Percentiles rank a stretch among this genome's conserved stretches.
Evolutionary conservation across 768 basidiomycete species (phyloP).

Genomic region (Thelephora aurantiotincta): DNA sequence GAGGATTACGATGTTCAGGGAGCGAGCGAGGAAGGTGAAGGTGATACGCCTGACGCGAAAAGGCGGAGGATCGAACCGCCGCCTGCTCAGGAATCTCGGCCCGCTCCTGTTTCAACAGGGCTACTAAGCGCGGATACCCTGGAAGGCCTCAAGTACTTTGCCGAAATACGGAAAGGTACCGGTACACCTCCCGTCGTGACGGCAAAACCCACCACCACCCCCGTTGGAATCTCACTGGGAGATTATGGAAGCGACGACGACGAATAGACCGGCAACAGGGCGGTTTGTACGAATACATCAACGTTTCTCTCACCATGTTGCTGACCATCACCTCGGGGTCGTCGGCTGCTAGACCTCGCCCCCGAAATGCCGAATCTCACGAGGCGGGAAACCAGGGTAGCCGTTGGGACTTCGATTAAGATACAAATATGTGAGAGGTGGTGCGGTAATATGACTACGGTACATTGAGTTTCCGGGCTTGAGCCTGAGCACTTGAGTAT

Average conservation of each 20-base stretch:
- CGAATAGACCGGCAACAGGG: conserved; percentile 9
- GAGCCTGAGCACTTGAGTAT: no score
- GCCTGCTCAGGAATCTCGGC: conserved; percentile 15
- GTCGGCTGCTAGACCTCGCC: no score
- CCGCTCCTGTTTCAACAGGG: conserved; percentile 22
- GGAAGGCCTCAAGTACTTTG: conserved; percentile 83
- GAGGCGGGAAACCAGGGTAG: no score
- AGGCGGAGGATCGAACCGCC: conserved; percentile 9
- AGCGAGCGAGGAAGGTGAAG: conserved; percentile 25
- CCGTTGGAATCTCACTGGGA: conserved; percentile 43
- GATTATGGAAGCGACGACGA: conserved; percentile 72
- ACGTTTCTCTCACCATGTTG: no score
- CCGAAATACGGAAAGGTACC: conserved; percentile 64
- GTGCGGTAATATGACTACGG: no score
- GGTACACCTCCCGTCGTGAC: conserved; percentile 11
- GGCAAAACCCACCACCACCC: conserved; percentile 18
- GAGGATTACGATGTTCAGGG: conserved; percentile 18
- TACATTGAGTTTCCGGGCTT: no score
- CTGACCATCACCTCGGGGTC: no score
- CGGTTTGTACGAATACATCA: no score
- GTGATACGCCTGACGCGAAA: conserved; percentile 15
- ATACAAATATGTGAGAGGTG: no score
- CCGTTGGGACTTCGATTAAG: no score
- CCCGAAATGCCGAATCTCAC: no score
- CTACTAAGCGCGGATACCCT: conserved; percentile 74